Conservation (phyloP, 805 yeast genomes). For the Vanderwaltozyma yarrowii region DNA sequence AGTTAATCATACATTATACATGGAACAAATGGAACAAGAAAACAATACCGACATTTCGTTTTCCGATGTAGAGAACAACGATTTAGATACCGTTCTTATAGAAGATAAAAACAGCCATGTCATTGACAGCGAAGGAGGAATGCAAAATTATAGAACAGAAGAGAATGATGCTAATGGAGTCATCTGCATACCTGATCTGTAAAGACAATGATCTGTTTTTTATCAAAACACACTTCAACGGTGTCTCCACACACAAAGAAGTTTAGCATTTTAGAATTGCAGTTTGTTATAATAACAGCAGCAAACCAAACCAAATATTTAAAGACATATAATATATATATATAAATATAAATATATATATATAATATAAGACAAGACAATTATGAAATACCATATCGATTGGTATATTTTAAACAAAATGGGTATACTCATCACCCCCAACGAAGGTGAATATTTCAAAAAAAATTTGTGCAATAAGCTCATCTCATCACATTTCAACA, state of each 20-base stretch:
- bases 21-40: constrained; percentile 38
- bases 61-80: constrained; percentile 1
- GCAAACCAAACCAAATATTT: too few species aligned
- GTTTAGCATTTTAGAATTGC: too few species aligned
- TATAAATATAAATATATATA: too few species aligned
- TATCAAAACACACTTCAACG: not conserved
- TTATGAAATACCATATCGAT: too few species aligned
- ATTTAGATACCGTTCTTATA: not conserved
- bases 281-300: too few species aligned
- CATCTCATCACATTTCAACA: not conserved
- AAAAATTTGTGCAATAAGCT: not conserved
- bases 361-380: too few species aligned
- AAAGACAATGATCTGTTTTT: not conserved
- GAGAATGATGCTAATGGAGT: constrained; percentile 17
- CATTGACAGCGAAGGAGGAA: not conserved
- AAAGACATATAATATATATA: too few species aligned
- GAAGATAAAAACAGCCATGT: not conserved
- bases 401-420: too few species aligned
- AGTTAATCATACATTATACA: constrained; percentile 80
- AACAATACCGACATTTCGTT: not conserved
- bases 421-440: not conserved
- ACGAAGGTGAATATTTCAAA: not conserved
- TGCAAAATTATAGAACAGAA: constrained; percentile 3
- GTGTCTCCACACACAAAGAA: too few species aligned
- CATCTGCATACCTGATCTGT: constrained; percentile 19